Evolutionary conservation across 805 yeast genomes (phyloP).

Genomic region (Yarrowia sp.): DNA sequence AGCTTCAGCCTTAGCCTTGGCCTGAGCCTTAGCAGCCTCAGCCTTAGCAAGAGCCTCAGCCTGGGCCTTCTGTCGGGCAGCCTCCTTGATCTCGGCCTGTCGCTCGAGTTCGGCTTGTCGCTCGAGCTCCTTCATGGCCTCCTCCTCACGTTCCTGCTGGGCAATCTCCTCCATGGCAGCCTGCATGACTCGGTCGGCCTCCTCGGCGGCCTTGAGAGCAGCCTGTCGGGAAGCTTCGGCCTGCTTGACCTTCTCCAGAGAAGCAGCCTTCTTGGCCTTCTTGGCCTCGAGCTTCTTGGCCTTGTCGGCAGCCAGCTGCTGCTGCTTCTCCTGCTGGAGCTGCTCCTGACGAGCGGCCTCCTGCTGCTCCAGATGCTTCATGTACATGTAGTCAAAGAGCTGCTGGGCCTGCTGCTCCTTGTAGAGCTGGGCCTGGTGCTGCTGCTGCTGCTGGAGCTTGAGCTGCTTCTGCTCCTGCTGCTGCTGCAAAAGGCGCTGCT

Average conservation of each 20-base stretch:
- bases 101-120: background rate
- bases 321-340: background rate
- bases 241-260: constrained; percentile 20
- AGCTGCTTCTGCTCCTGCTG: background rate
- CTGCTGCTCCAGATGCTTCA: constrained; percentile 14
- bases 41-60: background rate
- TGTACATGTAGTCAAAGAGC: constrained; percentile 17
- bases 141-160: constrained; percentile 3
- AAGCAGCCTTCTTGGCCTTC: background rate
- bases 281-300: background rate
- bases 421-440: background rate
- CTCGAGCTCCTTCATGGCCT: too few relatives aligned
- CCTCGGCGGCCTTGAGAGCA: constrained; percentile 8
- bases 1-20: background rate
- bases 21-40: background rate
- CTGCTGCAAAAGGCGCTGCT: background rate
- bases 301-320: background rate
- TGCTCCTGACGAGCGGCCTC: constrained; percentile 8
- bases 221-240: constrained; percentile 9
- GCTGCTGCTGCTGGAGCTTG: background rate
- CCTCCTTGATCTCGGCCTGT: background rate
- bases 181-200: constrained; percentile 11
- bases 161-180: constrained; percentile 16
- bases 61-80: background rate
- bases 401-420: constrained; percentile 6